Evolutionary conservation across 768 basidiomycete species (phyloP).

Genomic region (Russula abietina): DNA sequence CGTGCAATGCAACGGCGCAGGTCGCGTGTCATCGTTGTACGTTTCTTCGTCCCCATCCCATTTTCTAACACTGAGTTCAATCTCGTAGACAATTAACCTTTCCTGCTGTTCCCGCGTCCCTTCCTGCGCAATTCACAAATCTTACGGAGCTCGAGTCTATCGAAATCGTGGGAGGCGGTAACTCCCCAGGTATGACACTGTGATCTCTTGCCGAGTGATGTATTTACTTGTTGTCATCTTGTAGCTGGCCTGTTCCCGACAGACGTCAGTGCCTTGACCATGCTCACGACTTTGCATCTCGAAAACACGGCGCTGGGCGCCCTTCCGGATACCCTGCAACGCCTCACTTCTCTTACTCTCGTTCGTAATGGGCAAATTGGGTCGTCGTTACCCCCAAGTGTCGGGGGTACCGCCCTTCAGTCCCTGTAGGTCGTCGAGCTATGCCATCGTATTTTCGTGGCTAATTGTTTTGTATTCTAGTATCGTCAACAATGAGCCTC

Average conservation of each 20-base stretch:
- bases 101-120: slow-evolving; percentile 42
- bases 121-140: slow-evolving; percentile 39
- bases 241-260: slow-evolving; percentile 40
- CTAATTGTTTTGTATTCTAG: slow-evolving; percentile 10
- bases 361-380: slow-evolving; percentile 40
- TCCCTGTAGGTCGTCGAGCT: slow-evolving; percentile 34
- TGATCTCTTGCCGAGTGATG: not conserved
- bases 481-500: slow-evolving; percentile 19
- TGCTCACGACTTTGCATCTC: slow-evolving; percentile 37
- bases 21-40: slow-evolving; percentile 39
- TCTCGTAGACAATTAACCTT: slow-evolving; percentile 36
- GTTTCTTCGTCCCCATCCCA: slow-evolving; percentile 25
- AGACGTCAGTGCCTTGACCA: slow-evolving; percentile 35
- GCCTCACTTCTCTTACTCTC: slow-evolving; percentile 35
- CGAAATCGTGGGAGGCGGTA: slow-evolving; percentile 37
- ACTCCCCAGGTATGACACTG: slow-evolving; percentile 36
- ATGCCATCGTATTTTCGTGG: not conserved
- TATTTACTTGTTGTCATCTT: not conserved
- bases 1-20: slow-evolving; percentile 39
- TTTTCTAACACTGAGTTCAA: not conserved
- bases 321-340: slow-evolving; percentile 34
- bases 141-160: slow-evolving; percentile 37
- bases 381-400: slow-evolving; percentile 34
- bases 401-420: slow-evolving; percentile 33
- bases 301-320: slow-evolving; percentile 38